A percentile compares a stretch with the other conserved stretches of the same genome.
Conservation (phyloP, 2,329 filamentous ascomycete species). For the Claviceps cyperi region DNA sequence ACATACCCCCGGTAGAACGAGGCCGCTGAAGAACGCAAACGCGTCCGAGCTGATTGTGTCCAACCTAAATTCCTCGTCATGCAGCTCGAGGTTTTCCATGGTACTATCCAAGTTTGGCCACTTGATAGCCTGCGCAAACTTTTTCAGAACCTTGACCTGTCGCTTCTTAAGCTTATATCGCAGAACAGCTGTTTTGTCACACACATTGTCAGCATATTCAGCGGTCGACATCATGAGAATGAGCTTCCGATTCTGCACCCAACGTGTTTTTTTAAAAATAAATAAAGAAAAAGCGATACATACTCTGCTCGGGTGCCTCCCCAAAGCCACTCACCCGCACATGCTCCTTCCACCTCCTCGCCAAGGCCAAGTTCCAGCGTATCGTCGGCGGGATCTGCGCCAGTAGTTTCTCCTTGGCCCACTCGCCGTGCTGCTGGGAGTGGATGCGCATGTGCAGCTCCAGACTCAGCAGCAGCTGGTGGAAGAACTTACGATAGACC, state of each 20-base stretch:
- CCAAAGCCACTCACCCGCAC: conserved; percentile 51
- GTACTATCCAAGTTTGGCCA: conserved; percentile 61
- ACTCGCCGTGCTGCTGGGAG: conserved; percentile 43
- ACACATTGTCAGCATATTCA: no score
- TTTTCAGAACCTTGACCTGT: conserved; percentile 53
- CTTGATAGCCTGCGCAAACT: conserved; percentile 58
- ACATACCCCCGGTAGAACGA: conserved; percentile 55
- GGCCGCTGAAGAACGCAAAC: conserved; percentile 64
- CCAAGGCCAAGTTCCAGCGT: conserved; percentile 59
- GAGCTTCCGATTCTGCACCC: neutral
- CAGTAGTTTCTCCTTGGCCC: conserved; percentile 49
- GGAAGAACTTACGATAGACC: conserved; percentile 54
- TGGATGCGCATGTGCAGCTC: conserved; percentile 60
- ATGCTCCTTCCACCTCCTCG: conserved; percentile 57
- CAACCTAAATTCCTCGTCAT: conserved; percentile 42
- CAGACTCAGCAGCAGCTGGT: conserved; percentile 59
- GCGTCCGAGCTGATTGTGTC: conserved; percentile 52
- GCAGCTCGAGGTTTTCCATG: conserved; percentile 45
- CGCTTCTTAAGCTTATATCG: conserved; percentile 50
- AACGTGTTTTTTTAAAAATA: no score
- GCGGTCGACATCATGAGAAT: no score
- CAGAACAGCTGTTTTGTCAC: conserved; percentile 33
- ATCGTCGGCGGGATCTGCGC: conserved; percentile 53
- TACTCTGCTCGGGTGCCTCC: conserved; percentile 34
- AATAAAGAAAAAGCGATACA: conserved; percentile 8